A percentile compares a stretch with the other conserved stretches of the same genome.
Conservation (phyloP, 257 asterid species). For the Osmanthus fragrans region DNA sequence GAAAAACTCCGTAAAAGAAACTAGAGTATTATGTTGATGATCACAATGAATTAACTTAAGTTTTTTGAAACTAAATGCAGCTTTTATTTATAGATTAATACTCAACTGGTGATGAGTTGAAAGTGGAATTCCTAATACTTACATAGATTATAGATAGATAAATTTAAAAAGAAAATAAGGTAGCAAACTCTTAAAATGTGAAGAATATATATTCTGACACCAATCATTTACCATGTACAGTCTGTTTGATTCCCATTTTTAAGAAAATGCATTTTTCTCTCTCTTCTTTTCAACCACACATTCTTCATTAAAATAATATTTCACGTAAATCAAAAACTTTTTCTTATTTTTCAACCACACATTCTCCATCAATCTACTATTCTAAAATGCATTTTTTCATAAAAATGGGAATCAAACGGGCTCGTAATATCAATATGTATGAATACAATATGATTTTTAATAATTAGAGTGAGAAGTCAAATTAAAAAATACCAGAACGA, state of each 20-base stretch:
- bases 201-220: no score
- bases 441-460: background rate
- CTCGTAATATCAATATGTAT: background rate
- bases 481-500: background rate
- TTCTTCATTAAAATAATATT: no score
- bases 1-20: background rate
- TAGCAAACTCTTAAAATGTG: background rate
- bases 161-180: background rate
- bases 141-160: background rate
- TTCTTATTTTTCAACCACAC: no score
- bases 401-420: no score
- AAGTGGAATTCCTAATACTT: background rate
- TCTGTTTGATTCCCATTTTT: no score
- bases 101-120: background rate
- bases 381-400: no score
- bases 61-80: background rate
- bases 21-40: background rate
- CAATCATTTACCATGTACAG: background rate
- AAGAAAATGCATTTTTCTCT: no score
- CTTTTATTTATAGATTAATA: background rate
- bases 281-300: no score
- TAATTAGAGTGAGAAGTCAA: background rate
- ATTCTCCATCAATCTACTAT: no score
- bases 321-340: no score
- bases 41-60: slow-evolving; percentile 6